Conservation (phyloP, 208 protist species). For the Vickermania ingenoplastis region DNA sequence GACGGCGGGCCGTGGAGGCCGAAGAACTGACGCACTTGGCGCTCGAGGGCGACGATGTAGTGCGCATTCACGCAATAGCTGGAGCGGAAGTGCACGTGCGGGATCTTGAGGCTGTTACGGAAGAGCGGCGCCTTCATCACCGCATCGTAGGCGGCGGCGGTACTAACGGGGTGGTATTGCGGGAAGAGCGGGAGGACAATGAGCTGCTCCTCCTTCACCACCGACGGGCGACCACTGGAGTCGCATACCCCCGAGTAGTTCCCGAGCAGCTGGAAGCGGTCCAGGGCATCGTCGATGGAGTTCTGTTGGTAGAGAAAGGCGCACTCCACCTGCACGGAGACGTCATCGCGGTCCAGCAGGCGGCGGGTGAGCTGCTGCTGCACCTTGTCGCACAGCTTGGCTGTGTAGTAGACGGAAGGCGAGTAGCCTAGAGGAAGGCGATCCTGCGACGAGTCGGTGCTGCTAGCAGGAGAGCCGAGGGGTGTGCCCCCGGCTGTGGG, state of each 20-base stretch:
- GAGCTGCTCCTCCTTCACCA: slow-evolving; percentile 19
- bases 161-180: slow-evolving; percentile 30
- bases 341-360: not conserved
- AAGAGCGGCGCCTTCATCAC: slow-evolving; percentile 19
- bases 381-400: slow-evolving; percentile 4
- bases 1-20: slow-evolving; percentile 15
- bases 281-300: slow-evolving; percentile 24
- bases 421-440: not conserved
- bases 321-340: slow-evolving; percentile 27
- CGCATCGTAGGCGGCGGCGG: slow-evolving; percentile 25
- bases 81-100: slow-evolving; percentile 29
- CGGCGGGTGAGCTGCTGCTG: slow-evolving; percentile 4
- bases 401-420: not conserved
- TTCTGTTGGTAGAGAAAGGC: slow-evolving; percentile 12
- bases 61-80: slow-evolving; percentile 20
- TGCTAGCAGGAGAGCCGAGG: not conserved
- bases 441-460: not conserved
- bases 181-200: slow-evolving; percentile 40
- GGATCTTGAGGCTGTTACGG: slow-evolving; percentile 18
- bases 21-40: slow-evolving; percentile 17
- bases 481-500: not conserved
- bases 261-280: slow-evolving; percentile 12
- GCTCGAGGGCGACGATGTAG: slow-evolving; percentile 24
- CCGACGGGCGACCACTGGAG: slow-evolving; percentile 5
- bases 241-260: slow-evolving; percentile 16